Evolutionary conservation across 169 alveolate species (phyloP), one percentile per base, ranked within the genome.

Genomic region (Blepharisma undulans): DNA sequence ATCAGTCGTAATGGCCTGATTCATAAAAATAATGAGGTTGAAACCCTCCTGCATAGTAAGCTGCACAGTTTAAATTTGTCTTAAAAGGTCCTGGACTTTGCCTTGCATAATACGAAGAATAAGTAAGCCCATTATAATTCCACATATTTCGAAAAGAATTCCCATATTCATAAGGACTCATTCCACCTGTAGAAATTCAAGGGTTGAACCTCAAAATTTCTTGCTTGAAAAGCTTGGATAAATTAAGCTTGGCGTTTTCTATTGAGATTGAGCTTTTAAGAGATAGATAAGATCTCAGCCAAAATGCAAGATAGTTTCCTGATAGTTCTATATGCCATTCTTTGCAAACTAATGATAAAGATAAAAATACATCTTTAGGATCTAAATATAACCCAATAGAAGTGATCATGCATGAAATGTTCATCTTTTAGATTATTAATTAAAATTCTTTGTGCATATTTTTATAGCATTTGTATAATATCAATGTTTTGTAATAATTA

Each of bases 21-120:
- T 48, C 66, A 5, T 48, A 48, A 48, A 48, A 48, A 48, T 1
- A 48, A 5, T 48, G 66, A 14, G 34, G 10, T 7, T 78, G 86
- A 32, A 27, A 78, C 29, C 86, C 86, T 78, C 86, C 86, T 29
- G 18, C 60, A 32, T 27, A 78, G 14, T 21, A 27, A 27, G 61
- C 86, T 78, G 27, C 29, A 12, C 86, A 78, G 18, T 78, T 78
- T 3, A 25, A 29, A 32, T 78, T 78, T 78, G 1, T 78, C 16
- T 32, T 78, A 12, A 78, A 34, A 21, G 86, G 86, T 21, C 29
- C 25, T 29, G 60, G 34, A 4, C 34, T 32, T 29, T 78, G 61
- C 25, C 61, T 78, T 78, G 86, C 29, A 6, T 78, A 78, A 6
- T 78, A 78, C 6, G 86, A 27, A 29, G 86, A 78, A 78, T 78